Evolutionary conservation across 805 yeast species (phyloP).

Genomic region (Candida taoyuanica): DNA sequence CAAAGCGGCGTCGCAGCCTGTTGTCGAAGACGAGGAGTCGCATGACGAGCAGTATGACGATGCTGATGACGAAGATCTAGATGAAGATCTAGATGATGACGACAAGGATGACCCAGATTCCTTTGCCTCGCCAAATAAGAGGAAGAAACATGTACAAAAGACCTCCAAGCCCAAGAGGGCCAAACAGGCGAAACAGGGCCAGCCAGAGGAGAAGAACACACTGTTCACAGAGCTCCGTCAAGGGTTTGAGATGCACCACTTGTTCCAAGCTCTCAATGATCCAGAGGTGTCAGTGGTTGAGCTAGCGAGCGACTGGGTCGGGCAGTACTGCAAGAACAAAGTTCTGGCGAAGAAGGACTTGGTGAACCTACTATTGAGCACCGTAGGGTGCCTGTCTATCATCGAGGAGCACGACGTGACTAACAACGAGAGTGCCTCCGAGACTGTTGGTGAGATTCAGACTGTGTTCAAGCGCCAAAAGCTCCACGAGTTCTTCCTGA

Average conservation of each 20-base stretch:
- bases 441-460: slow-evolving; percentile 71
- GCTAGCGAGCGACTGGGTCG: slow-evolving; percentile 54
- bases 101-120: slow-evolving; percentile 2
- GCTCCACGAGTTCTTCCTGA: slow-evolving; percentile 65
- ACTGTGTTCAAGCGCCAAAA: slow-evolving; percentile 54
- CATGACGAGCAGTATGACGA: slow-evolving; percentile 21
- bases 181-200: not conserved
- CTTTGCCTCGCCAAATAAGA: slow-evolving; percentile 8
- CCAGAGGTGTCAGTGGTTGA: slow-evolving; percentile 48
- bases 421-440: slow-evolving; percentile 63
- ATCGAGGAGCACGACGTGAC: slow-evolving; percentile 73
- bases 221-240: slow-evolving; percentile 33
- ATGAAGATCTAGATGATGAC: slow-evolving; percentile 14
- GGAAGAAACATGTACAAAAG: slow-evolving; percentile 16
- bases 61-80: slow-evolving; percentile 12
- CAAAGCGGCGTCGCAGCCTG: slow-evolving; percentile 16
- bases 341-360: slow-evolving; percentile 53
- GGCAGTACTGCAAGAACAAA: slow-evolving; percentile 40
- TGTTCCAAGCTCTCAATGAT: slow-evolving; percentile 48
- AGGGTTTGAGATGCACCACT: slow-evolving; percentile 41
- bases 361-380: slow-evolving; percentile 62
- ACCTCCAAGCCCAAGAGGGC: slow-evolving; percentile 4
- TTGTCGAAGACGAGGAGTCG: slow-evolving; percentile 21
- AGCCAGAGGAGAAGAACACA: slow-evolving; percentile 1
- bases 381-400: slow-evolving; percentile 65